Base-by-base conservation (phyloP, 1,139 yeast species). In the Dujonia santamariae region DNA sequence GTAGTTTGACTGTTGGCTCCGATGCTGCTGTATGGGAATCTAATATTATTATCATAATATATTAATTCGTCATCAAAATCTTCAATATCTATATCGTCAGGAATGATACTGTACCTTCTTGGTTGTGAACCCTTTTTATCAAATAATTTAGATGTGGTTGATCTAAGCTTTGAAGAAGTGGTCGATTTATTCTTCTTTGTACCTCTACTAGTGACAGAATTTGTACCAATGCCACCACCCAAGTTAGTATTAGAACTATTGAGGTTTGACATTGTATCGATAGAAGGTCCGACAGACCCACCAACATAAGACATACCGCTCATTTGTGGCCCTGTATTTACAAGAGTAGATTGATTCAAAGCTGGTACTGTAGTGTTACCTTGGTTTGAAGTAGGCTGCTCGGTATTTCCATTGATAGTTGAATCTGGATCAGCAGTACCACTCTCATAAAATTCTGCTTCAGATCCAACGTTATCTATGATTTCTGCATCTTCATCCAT, bases 121-220 rank as follows among this genome's bases (percentile, higher is more conserved):
- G 87, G 77, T 30, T 80, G 83, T 0, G 84, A 74, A 0, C 87
- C 87, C 41, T 76, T 81, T 16, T 78, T 75, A 47, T 83, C 88
- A 54, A 82, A 82, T 5, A 82, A 57, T 40, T 80, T 78, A 1
- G 87, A 80, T 0, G 88, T 81, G 1, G 87, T 80, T 2, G 87
- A 80, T 32, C 90, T 56, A 22, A 71, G 56, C 37, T 67, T 68
- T 1, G 75, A 55, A 48, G 67, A 62, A 0, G 61, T 39, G 4
- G 59, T 53, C 1, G 67, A 48, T 39, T 49, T 46, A 21, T 54
- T 50, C 35, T 56, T 59, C 37, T 51, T 56, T 3, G 58, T 45
- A 25, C 42, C 44, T 38, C 54, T 62, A 32, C 60, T 56, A 2
- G 56, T 46, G 3, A 53, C 36, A 4, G 65, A 48, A 25, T 40